Base-by-base conservation (phyloP, 1,284 basidiomycete species). In the Pseudozyma sp. region DNA sequence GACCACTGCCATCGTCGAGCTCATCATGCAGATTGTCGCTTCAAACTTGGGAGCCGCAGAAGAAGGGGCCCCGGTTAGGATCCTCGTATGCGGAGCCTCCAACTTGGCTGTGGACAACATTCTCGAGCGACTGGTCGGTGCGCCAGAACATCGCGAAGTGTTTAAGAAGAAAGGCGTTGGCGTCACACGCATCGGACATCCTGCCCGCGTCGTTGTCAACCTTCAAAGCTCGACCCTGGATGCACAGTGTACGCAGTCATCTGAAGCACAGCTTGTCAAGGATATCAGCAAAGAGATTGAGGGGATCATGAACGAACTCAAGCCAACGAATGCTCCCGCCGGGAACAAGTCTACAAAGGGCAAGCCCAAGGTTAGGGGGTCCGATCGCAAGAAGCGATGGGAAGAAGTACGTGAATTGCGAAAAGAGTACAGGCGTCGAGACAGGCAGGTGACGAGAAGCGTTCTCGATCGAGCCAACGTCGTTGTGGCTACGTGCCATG, bases 401-500 rank as follows among this genome's bases (percentile, higher is more conserved):
- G 91, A 92, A 38, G 93, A 97, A 59, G 93, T 98, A 1, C 91
- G 91, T 56, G 92, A 92, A 9, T 87, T 99, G 65, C 88, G 95
- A 51, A 95, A 93, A 86, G 96, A 99, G 92, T 95, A 94, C 85
- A 90, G 94, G 35, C 91, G 92, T 79, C 89, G 96, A 36, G 94
- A 97, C 85, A 89, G 91, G 3, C 91, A 91, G 9, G 91, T 97
- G 12, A 91, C 94, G 11, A 90, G 88, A 61, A 89, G 90, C 16
- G 93, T 97, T 1, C 87, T 98, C 18, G 88, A 88, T 25, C 89
- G 92, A 39, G 92, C 94, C 0, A 91, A 93, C 86, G 89, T 97
- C 42, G 92, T 98, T 0, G 86, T 98, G 12, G 91, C 94, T 0
- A 98, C 96, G 1, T 97, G 95, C 75, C 95, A 98, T 86, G 92